Base-by-base conservation (phyloP, 345 rosid species). In the Punica granatum region DNA sequence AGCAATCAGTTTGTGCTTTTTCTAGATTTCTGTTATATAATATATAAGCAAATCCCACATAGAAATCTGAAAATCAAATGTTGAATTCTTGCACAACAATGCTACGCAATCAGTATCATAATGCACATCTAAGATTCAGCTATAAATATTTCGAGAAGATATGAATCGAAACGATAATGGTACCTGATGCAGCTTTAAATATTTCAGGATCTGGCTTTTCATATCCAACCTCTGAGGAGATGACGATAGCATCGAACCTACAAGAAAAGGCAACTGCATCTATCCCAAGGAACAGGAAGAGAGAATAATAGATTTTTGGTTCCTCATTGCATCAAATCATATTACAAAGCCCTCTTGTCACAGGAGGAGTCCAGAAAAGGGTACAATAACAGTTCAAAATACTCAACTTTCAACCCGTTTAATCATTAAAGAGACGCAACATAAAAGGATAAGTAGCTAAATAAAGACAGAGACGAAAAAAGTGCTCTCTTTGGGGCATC, bases 141-240 rank as follows among this genome's bases (percentile, higher is more conserved):
- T 10, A 7, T n/a, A 18, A 43, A 63, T 7, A 2, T 32, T 62
- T 41, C 51, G 6, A 3, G 6, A 25, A 19, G 15, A 37, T 21
- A 58, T 19, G 64, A 53, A 42, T 15, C 26, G 25, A 34, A 23
- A 64, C 4, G 60, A 54, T 25, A 35, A 53, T 33, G 60, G 41
- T 75, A 90, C 98, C 97, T 83, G 84, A 79, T 42, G 98, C 92
- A 51, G 83, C 78, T 74, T 79, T 74, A 68, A 88, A 92, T 80
- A 88, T 90, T 68, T 76, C 81, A 59, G 80, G 77, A 80, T 88
- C 88, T 23, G 96, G 96, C 74, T 92, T 92, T 72, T 92, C 98
- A 66, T 69, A 86, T 77, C 93, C 90, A 32, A 84, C 89, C 78
- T 90, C 97, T 3, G 98, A 83, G 58, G 96, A 92, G 75, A 92